Percentiles rank a stretch among this genome's conserved stretches.
Conservation (phyloP, 176 grass and related monocot species). For the Dactylis glomerata region DNA sequence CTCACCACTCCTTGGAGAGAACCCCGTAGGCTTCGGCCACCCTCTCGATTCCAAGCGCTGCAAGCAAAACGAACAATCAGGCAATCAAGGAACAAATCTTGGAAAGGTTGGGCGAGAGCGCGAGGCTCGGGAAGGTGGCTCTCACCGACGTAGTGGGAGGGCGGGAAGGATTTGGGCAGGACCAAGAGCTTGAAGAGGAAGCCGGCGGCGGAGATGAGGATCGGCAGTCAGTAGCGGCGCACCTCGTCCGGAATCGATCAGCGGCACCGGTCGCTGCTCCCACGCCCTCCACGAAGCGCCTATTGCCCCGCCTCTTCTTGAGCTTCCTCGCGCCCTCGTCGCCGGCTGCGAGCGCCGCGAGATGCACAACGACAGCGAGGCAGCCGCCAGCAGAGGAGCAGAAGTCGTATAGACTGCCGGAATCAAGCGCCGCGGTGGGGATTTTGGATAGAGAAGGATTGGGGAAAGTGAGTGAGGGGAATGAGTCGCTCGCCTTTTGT, state of each 20-base stretch:
- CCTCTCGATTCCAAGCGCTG: slow-evolving; percentile 60
- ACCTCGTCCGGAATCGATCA: slow-evolving; percentile 19
- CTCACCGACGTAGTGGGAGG: slow-evolving; percentile 75
- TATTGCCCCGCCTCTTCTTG: neutral
- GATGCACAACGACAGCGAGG: too few relatives aligned
- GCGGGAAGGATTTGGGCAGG: too few relatives aligned
- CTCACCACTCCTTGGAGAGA: slow-evolving; percentile 64
- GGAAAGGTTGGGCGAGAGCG: neutral
- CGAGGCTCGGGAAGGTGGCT: neutral
- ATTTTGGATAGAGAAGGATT: too few relatives aligned
- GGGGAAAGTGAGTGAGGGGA: too few relatives aligned
- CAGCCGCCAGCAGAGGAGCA: too few relatives aligned
- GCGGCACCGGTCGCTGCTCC: too few relatives aligned
- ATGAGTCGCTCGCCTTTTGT: too few relatives aligned
- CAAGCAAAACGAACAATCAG: neutral
- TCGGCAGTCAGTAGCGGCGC: slow-evolving; percentile 73
- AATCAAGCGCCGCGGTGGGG: too few relatives aligned
- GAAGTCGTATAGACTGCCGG: too few relatives aligned
- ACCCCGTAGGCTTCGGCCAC: slow-evolving; percentile 60
- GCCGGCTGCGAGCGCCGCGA: too few relatives aligned
- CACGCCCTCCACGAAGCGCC: too few relatives aligned
- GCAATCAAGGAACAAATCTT: slow-evolving; percentile 27
- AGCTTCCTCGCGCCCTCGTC: neutral
- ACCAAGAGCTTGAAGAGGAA: slow-evolving; percentile 86
- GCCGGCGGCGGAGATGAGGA: slow-evolving; percentile 56